phyloP scores from a whole-genome alignment of 169 alveolate genomes.

The Perkinsus olseni region DNA sequence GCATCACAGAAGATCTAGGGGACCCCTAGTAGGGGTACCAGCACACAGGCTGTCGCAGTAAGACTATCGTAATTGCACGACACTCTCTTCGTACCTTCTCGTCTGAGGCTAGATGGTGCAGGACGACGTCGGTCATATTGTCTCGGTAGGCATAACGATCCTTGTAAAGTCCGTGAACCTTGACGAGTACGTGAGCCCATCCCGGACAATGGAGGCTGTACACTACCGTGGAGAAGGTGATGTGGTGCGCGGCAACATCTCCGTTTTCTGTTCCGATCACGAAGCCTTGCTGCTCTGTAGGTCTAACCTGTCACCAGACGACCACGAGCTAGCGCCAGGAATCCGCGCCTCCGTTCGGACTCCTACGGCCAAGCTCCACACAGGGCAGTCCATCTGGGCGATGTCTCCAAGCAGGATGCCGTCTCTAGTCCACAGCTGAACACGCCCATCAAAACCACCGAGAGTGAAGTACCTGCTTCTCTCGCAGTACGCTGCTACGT shows the following conservation, averaged over 20 bases:
- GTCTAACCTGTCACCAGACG: slow-evolving; percentile 13
- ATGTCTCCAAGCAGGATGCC: slow-evolving; percentile 70
- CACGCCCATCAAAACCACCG: slow-evolving; percentile 67
- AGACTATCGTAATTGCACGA: not conserved
- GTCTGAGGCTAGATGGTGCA: slow-evolving; percentile 65
- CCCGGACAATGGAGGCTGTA: too few relatives aligned
- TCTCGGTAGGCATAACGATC: slow-evolving; percentile 78
- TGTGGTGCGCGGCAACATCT: slow-evolving; percentile 51
- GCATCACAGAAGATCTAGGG: not conserved
- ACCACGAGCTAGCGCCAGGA: not conserved
- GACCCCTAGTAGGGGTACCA: too few relatives aligned
- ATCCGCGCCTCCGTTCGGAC: not conserved
- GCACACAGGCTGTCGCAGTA: too few relatives aligned
- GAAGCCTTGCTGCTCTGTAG: slow-evolving; percentile 29
- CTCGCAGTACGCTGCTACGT: not conserved
- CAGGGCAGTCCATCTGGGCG: slow-evolving; percentile 55
- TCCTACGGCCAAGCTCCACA: slow-evolving; percentile 34
- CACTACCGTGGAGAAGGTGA: slow-evolving; percentile 50
- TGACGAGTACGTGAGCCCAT: not conserved
- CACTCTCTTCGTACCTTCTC: slow-evolving; percentile 47
- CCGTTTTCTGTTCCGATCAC: slow-evolving; percentile 65
- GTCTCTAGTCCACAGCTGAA: slow-evolving; percentile 69
- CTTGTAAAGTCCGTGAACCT: slow-evolving; percentile 63
- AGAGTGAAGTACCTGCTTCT: slow-evolving; percentile 51
- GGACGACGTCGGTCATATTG: slow-evolving; percentile 70